Base-by-base conservation (phyloP, 352 stramenopile genomes). In the Pythium utonaiense region DNA sequence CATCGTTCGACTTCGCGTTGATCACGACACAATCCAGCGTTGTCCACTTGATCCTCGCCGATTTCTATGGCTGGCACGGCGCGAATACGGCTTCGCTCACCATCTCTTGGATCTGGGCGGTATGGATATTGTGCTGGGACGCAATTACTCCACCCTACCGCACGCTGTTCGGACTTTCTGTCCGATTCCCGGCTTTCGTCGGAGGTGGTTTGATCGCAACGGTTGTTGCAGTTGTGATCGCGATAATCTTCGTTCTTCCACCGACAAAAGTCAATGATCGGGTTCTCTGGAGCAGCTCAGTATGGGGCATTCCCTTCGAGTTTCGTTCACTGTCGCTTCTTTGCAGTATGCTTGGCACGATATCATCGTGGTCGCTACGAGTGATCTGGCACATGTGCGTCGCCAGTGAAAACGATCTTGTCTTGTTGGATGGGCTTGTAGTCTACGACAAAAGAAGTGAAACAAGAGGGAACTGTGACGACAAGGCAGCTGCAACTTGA, bases 121-220 rank as follows among this genome's bases (percentile, higher is more conserved):
- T 24, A 1, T 62, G 55, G 44, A 49, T 62, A 19, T n/a, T 62
- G 19, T 55, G 44, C 22, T 62, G 44, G 55, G 55, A 62, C n/a
- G 45, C 40, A 6, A 42, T 62, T 14, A 36, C 55, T 2, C 55
- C 55, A 33, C 42, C 55, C 0, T 48, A 48, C 24, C 31, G 55
- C 28, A 41, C 24, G 24, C 31, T 36, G 3, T 41, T 62, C 2
- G 44, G 55, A 3, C 7, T 62, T 8, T 44, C 44, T 1, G 45
- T 30, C 16, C 16, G 7, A 1, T 55, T 50, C 17, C 44, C 33
- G 8, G 55, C 34, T 3, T 55, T 30, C 16, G 36, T 55, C 27
- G 42, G 53, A 14, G 42, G 24, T 30, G 40, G 53, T 7, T 31
- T 59, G 7, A 8, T 52, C n/a, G 0, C 13, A 3, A 30, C 24